Percentiles rank a stretch among this genome's conserved stretches.
Evolutionary conservation across 805 yeast species (phyloP).

Genomic region (Lachancea cidri): DNA sequence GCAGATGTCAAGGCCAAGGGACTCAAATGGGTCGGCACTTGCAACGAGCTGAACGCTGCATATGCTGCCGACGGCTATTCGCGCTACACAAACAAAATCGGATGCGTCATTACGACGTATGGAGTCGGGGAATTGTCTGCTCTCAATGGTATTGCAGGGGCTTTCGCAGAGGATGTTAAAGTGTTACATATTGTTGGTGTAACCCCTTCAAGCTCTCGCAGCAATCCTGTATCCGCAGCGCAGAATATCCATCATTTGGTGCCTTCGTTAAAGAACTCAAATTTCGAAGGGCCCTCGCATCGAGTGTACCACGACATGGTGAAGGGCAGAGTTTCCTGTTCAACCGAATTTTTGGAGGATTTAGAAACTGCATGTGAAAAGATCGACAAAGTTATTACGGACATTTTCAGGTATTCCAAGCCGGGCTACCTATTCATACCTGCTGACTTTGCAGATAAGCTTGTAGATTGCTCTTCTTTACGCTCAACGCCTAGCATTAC

Average conservation of each 20-base stretch:
- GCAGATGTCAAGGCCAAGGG: conserved; percentile 24
- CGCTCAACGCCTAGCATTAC: conserved; percentile 14
- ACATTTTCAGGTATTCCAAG: conserved; percentile 51
- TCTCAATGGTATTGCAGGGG: conserved; percentile 74
- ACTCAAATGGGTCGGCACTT: conserved; percentile 72
- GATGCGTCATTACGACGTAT: conserved; percentile 60
- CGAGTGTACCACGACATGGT: conserved; percentile 61
- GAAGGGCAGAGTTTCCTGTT: conserved; percentile 48
- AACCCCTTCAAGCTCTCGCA: conserved; percentile 30
- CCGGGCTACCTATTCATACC: conserved; percentile 87
- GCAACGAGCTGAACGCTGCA: conserved; percentile 87
- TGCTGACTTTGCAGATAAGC: conserved; percentile 51
- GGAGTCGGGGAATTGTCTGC: conserved; percentile 92
- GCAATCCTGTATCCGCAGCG: conserved; percentile 17
- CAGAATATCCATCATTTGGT: conserved; percentile 56
- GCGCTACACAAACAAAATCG: conserved; percentile 55
- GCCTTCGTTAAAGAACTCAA: conserved; percentile 41
- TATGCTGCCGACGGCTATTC: conserved; percentile 91
- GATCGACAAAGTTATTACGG: conserved; percentile 61
- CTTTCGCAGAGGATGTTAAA: conserved; percentile 77
- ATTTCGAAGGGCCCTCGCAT: conserved; percentile 54
- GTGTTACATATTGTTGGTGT: conserved; percentile 82
- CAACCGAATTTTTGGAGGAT: conserved; percentile 45
- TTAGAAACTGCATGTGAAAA: conserved; percentile 43
- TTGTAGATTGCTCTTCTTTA: conserved; percentile 19